phyloP scores from a whole-genome alignment of 2,329 filamentous ascomycete species.

The Pseudopithomyces chartarum region DNA sequence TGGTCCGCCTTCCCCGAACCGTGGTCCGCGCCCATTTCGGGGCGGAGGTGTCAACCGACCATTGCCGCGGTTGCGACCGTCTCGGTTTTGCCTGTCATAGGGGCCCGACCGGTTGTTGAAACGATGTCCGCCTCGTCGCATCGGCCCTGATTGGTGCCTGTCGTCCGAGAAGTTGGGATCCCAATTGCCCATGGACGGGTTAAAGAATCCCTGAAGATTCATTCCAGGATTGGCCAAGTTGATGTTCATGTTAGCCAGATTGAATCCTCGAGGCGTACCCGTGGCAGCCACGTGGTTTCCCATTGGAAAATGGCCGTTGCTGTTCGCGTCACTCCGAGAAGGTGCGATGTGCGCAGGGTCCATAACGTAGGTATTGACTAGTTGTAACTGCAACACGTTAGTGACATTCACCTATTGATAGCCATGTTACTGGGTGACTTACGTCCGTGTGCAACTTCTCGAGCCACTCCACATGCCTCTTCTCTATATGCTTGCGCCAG shows the following conservation, averaged over 20 bases:
- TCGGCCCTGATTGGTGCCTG: constrained; percentile 48
- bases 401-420: neutral
- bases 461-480: constrained; percentile 89
- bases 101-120: constrained; percentile 48
- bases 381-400: constrained; percentile 65
- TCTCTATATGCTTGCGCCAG: constrained; percentile 98
- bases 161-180: constrained; percentile 53
- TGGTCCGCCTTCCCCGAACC: constrained; percentile 75
- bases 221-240: constrained; percentile 60
- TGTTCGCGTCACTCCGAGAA: constrained; percentile 90
- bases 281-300: constrained; percentile 71
- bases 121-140: constrained; percentile 47
- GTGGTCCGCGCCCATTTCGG: constrained; percentile 62
- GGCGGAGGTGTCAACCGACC: constrained; percentile 54
- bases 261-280: constrained; percentile 91
- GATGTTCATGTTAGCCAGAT: constrained; percentile 72
- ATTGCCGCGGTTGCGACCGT: constrained; percentile 52
- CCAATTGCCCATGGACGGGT: constrained; percentile 59
- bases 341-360: constrained; percentile 95
- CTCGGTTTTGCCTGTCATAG: constrained; percentile 47
- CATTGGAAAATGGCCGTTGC: constrained; percentile 91
- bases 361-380: constrained; percentile 92
- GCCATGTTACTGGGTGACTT: constrained; percentile 45
- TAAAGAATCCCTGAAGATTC: constrained; percentile 54
- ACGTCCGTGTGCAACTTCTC: constrained; percentile 82